Evolutionary conservation across 768 basidiomycete species (phyloP), one percentile per base, ranked within the genome.

Genomic region (Jaapia argillacea): DNA sequence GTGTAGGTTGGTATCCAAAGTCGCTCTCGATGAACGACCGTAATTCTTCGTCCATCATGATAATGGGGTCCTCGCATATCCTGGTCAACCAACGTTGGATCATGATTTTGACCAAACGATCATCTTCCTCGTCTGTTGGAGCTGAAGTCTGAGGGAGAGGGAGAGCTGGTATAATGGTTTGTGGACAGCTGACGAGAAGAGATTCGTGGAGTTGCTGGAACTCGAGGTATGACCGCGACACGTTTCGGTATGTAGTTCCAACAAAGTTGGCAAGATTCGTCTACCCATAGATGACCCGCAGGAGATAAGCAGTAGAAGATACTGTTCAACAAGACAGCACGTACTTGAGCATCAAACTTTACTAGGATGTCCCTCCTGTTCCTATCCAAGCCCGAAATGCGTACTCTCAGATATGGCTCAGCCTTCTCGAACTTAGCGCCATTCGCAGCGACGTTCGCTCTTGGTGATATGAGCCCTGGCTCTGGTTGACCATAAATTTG

Each of bases 91-190:
- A 99, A 48, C 88, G 70, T 62, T 98, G 96, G 18, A 98, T 70
- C 75, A 93, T 90, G 47, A 93, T 85, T 58, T 85, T 85, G 24
- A 99, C 90, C 2, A 99, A 72, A 16, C 96, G 75, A 60, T 98
- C 96, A 61, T 99, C 96, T 63, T 98, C 96, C 64, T 98, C 96
- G 56, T 98, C 96, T 10, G 90, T 92, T 21, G 90, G 85, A 2
- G 96, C 96, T 10, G 93, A 97, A 0, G 93, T 97, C 51, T 94
- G 90, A 0, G 93, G 79, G n/a, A 98, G 73, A 1, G 96, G 96
- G 12, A 99, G 73, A 3, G 96, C 96, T 5, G 96, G 90, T 13
- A 97, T 72, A 53, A 99, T 96, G 22, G 93, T 94, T 57, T 98
- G 96, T 0, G 96, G 96, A 59, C 89, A 93, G 61, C 77, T 90